These are phyloP conservation scores for Apiotrichum veenhuisii DNA, from an alignment of 1,284 basidiomycete genomes.

Conservation along the genomic window DNA sequence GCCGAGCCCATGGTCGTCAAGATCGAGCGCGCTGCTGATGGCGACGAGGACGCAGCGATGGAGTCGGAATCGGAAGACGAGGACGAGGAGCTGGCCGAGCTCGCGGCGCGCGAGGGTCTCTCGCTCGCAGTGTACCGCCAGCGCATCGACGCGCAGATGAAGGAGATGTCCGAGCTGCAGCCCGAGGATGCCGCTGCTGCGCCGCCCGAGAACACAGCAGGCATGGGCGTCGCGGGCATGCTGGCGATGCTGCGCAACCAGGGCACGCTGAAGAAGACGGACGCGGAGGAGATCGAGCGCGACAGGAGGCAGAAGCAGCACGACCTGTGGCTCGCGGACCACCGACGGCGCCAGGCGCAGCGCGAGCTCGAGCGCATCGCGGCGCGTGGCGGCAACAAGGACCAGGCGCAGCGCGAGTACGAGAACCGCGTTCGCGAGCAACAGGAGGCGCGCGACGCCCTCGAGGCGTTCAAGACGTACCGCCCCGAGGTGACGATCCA, in stretches of 20 bases:
- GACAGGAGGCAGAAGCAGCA: slow-evolving; percentile 68
- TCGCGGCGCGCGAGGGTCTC: slow-evolving; percentile 48
- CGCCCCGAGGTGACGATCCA: slow-evolving; percentile 95
- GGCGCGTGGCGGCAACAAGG: slow-evolving; percentile 74
- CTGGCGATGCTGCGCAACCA: slow-evolving; percentile 84
- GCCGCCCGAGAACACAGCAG: slow-evolving; percentile 63
- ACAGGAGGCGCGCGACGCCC: slow-evolving; percentile 75
- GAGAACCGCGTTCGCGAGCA: slow-evolving; percentile 89
- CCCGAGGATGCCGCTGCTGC: slow-evolving; percentile 57
- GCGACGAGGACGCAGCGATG: slow-evolving; percentile 55
- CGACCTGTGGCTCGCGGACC: slow-evolving; percentile 85
- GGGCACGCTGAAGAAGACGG: slow-evolving; percentile 71
- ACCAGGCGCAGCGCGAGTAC: slow-evolving; percentile 90
- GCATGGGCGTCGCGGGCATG: slow-evolving; percentile 79
- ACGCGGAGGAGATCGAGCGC: slow-evolving; percentile 61
- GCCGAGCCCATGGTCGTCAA: slow-evolving; percentile 52
- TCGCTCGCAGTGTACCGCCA: slow-evolving; percentile 46
- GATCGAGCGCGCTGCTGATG: slow-evolving; percentile 51
- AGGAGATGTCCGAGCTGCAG: slow-evolving; percentile 62
- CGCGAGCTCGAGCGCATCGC: slow-evolving; percentile 74
- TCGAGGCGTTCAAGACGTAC: slow-evolving; percentile 87
- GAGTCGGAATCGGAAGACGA: slow-evolving; percentile 71
- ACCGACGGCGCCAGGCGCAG: slow-evolving; percentile 68
- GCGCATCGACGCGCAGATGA: slow-evolving; percentile 48
- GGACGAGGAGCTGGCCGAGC: slow-evolving; percentile 55